phyloP scores from a whole-genome alignment of 2,329 filamentous ascomycete genomes.

The Phaeoacremonium minimum region DNA sequence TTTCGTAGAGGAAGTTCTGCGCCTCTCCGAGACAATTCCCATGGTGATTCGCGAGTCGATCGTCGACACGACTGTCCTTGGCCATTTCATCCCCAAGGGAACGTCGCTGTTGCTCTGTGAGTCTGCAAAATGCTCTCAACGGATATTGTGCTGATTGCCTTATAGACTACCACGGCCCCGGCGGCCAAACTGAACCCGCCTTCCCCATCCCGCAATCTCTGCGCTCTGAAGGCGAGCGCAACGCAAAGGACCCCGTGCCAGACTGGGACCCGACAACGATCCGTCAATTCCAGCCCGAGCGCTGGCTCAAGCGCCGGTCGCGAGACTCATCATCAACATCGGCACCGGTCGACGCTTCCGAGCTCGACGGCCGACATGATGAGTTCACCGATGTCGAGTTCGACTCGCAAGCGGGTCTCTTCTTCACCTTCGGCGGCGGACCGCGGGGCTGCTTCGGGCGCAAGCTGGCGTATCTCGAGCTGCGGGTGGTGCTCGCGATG shows the following conservation, averaged over 20 bases:
- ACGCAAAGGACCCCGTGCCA: no score
- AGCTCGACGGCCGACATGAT: no score
- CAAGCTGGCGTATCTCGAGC: slow-evolving; percentile 21
- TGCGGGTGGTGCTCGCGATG: slow-evolving; percentile 16
- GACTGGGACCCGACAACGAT: no score
- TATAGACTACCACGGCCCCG: no score
- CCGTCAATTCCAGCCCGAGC: no score
- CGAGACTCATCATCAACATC: no score
- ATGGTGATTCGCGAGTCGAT: slow-evolving; percentile 16
- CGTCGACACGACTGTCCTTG: slow-evolving; percentile 19
- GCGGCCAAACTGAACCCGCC: neutral
- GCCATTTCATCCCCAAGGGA: slow-evolving; percentile 19
- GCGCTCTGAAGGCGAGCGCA: no score
- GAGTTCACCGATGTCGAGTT: slow-evolving; percentile 8
- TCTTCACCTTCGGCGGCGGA: slow-evolving; percentile 17
- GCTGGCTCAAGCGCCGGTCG: slow-evolving; percentile 4
- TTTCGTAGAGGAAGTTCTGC: slow-evolving; percentile 23
- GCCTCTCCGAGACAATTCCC: slow-evolving; percentile 15
- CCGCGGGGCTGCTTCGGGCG: slow-evolving; percentile 20
- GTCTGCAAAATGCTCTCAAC: no score
- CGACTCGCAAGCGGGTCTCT: slow-evolving; percentile 16
- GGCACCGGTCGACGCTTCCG: neutral
- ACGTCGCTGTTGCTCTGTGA: slow-evolving; percentile 14
- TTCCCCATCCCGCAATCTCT: no score
- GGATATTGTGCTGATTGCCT: no score